Evolutionary conservation across 2,329 filamentous ascomycete genomes (phyloP), one percentile per base, ranked within the genome.

Genomic region (Cytospora paraplurivora): DNA sequence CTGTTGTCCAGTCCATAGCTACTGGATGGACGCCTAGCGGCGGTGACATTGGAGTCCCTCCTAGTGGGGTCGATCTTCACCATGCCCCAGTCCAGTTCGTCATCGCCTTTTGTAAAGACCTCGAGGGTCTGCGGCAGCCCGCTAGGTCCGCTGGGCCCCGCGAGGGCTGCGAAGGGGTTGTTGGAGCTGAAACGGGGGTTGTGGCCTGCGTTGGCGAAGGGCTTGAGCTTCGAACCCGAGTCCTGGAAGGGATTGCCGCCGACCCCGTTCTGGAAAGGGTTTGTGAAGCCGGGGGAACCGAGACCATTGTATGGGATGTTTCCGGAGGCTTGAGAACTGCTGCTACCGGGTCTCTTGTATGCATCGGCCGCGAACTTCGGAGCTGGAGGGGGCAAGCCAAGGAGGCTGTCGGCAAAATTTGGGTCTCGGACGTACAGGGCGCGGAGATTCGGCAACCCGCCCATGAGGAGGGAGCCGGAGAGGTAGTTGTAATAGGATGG

Each of bases 361-460:
- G 69, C 69, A 44, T 73, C 75, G 3, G 75, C 76, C 19, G 75
- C 77, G 60, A 77, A 81, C 8, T 74, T 72, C 0, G 78, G 77
- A 37, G 75, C 80, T 2, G 91, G 89, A 1, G 89, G 90, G 1
- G 88, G 85, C 7, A 94, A 81, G 15, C 80, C 81, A 51, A 93
- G 82, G 7, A 97, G 85, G 12, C 88, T 83, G 69, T 96, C 92
- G 1, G 93, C 88, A 73, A 98, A 97, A 56, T 85, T 82, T 33
- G 89, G 85, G 71, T 97, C 93, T 57, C 92, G 89, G 19, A 97
- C 94, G 73, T 96, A 97, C 8, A 98, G 84, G 27, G 88, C 85
- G 41, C 83, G 83, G 10, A 98, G 82, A 41, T 83, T 85, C 1
- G 93, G 92, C 8, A 98, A 82, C 8, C 86, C 85, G 66, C 89